phyloP scores from a whole-genome alignment of 2,329 filamentous ascomycete species.

The Aureobasidium sp. region DNA sequence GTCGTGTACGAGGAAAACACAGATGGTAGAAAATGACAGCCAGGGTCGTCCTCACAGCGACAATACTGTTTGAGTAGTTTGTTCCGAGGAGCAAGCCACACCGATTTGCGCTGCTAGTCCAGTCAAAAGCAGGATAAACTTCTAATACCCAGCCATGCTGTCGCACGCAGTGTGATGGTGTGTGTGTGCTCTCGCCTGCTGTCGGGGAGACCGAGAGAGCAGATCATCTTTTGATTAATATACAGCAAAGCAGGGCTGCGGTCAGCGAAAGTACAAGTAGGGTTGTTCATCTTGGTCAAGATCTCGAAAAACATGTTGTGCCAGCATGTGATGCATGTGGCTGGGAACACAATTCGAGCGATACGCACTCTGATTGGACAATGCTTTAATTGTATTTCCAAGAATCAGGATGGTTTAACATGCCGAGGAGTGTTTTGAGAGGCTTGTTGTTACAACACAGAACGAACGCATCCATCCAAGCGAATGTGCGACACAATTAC shows the following conservation, averaged over 20 bases:
- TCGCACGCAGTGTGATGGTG: neutral
- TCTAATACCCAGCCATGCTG: neutral
- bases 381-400: neutral
- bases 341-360: neutral
- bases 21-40: neutral
- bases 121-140: neutral
- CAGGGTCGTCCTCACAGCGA: neutral
- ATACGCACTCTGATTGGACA: neutral
- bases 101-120: neutral
- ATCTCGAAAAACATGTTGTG: neutral
- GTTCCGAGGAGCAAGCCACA: neutral
- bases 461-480: neutral
- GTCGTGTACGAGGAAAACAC: neutral
- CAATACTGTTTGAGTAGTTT: no score
- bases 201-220: neutral
- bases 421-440: neutral
- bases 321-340: slow-evolving; percentile 7
- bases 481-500: neutral
- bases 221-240: neutral
- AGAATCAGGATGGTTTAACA: neutral
- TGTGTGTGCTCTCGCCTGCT: neutral
- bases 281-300: neutral
- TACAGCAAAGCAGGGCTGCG: neutral
- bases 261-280: neutral
- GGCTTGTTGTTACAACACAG: neutral